Evolutionary conservation across 257 asterid species (phyloP).

Genomic region (Plantago ovata): DNA sequence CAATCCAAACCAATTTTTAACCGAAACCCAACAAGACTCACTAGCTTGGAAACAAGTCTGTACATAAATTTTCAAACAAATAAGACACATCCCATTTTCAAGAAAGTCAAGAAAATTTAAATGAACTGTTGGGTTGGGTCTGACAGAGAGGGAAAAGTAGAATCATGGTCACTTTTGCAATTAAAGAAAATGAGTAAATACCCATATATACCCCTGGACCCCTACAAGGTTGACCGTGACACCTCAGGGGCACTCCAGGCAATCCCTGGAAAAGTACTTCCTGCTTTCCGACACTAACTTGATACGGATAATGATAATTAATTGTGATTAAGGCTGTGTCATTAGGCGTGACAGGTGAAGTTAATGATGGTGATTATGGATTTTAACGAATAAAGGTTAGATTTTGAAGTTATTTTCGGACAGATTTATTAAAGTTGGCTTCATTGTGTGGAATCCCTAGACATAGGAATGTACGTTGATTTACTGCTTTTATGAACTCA

Average conservation of each 20-base stretch:
- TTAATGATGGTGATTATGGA: constrained; percentile 22
- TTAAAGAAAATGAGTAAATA: constrained; percentile 22
- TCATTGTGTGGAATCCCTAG: constrained; percentile 46
- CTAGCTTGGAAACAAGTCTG: no score
- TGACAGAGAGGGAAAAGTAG: constrained; percentile 44
- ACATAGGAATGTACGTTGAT: constrained; percentile 45
- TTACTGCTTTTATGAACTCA: constrained; percentile 33
- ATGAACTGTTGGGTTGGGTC: constrained; percentile 33
- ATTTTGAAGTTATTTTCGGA: constrained; percentile 32
- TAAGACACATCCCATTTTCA: neutral
- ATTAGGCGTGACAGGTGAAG: constrained; percentile 74
- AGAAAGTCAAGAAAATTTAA: constrained; percentile 34
- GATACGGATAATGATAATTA: constrained; percentile 16
- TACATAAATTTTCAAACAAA: no score
- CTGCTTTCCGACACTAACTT: constrained; percentile 33
- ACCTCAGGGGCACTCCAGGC: constrained; percentile 62
- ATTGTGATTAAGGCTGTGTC: constrained; percentile 20
- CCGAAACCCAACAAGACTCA: constrained; percentile 16
- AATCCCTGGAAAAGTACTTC: constrained; percentile 36
- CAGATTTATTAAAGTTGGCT: constrained; percentile 27
- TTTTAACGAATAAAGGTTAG: constrained; percentile 33
- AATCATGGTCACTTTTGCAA: constrained; percentile 43
- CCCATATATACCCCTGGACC: constrained; percentile 36
- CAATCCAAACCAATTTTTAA: constrained; percentile 11
- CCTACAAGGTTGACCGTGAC: constrained; percentile 39